Percentiles rank a stretch among this genome's conserved stretches.
These are phyloP conservation scores for Nitzschia inconspicua DNA, from an alignment of 108 stramenopile genomes.

Conservation along the genomic window DNA sequence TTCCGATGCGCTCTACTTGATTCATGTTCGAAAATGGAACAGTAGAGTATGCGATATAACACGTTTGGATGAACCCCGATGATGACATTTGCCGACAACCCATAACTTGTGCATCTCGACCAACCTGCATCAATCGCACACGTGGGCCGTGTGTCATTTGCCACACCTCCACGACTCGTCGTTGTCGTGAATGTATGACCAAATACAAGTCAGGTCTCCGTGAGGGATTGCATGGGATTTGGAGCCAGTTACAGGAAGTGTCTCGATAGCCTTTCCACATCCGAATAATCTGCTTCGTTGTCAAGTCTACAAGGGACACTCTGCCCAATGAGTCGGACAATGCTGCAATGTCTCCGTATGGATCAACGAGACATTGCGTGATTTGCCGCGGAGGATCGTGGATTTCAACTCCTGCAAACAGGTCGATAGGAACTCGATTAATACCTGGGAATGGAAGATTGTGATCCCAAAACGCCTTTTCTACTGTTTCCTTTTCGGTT, in stretches of 20 bases:
- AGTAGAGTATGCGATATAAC: conserved; percentile 36
- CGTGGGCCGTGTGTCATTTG: conserved; percentile 56
- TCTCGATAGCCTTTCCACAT: conserved; percentile 88
- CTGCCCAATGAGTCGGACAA: conserved; percentile 73
- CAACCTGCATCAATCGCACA: conserved; percentile 42
- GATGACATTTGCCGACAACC: conserved; percentile 14
- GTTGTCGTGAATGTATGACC: conserved; percentile 68
- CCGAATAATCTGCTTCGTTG: conserved; percentile 70
- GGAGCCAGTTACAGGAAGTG: conserved; percentile 60
- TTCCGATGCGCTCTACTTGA: conserved; percentile 34
- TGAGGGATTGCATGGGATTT: conserved; percentile 28
- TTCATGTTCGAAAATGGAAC: conserved; percentile 33
- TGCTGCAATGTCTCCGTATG: conserved; percentile 61
- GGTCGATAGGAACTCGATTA: conserved; percentile 22
- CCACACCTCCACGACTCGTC: conserved; percentile 71
- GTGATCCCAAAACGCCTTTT: conserved; percentile 22
- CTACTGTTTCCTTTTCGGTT: neutral
- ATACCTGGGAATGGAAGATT: conserved; percentile 43
- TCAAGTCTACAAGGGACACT: conserved; percentile 68
- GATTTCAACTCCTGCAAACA: conserved; percentile 44
- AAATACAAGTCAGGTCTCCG: conserved; percentile 38
- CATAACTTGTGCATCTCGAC: conserved; percentile 40
- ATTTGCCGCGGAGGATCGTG: conserved; percentile 74
- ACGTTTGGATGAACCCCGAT: conserved; percentile 18
- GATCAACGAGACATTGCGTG: conserved; percentile 59